A percentile compares a stretch with the other conserved stretches of the same genome.
phyloP scores from a whole-genome alignment of 1,284 basidiomycete species.

The Ustilago cynodontis region DNA sequence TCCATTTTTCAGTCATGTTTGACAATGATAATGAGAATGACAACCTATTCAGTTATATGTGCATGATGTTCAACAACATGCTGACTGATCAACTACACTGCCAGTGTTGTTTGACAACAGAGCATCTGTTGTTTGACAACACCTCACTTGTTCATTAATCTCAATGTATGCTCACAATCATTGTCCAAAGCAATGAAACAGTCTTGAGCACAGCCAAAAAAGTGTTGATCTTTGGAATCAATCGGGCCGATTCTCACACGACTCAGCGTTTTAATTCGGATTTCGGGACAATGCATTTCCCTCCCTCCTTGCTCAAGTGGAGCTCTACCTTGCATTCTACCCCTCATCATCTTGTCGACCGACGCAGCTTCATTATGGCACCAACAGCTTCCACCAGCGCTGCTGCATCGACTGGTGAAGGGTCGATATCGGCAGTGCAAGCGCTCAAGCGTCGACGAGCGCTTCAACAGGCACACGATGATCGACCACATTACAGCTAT shows the following conservation, averaged over 20 bases:
- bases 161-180: too few relatives aligned
- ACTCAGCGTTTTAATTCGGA: conserved; percentile 14
- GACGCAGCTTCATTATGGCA: conserved; percentile 12
- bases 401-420: neutral
- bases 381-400: conserved; percentile 26
- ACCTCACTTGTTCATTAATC: too few relatives aligned
- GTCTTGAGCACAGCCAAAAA: too few relatives aligned
- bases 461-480: conserved; percentile 36
- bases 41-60: too few relatives aligned
- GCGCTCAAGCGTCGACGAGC: conserved; percentile 49
- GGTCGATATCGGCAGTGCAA: conserved; percentile 36
- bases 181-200: too few relatives aligned
- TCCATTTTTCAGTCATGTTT: too few relatives aligned
- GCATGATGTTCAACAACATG: too few relatives aligned
- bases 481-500: conserved; percentile 56
- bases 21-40: too few relatives aligned
- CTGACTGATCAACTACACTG: too few relatives aligned
- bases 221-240: conserved; percentile 21
- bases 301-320: neutral
- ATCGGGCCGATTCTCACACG: neutral
- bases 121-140: too few relatives aligned
- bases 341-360: neutral
- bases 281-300: conserved; percentile 12
- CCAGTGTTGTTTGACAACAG: too few relatives aligned
- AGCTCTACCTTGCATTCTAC: neutral